Percentiles rank a stretch among this genome's conserved stretches.
Evolutionary conservation across 208 protist genomes (phyloP).

Genomic region (Acanthamoeba royreba): DNA sequence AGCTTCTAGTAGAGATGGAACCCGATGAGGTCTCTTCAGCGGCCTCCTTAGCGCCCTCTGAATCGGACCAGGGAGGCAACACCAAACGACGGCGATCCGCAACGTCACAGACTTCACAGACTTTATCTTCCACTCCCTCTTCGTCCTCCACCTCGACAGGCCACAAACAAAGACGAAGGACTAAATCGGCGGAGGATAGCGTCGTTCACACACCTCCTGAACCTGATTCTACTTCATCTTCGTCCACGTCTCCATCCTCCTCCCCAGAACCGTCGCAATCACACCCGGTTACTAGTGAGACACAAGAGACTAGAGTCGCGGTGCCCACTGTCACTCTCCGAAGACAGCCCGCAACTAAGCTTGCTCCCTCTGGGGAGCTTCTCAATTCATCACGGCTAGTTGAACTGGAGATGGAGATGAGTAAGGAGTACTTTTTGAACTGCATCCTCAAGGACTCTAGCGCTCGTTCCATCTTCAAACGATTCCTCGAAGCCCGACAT

Average conservation of each 20-base stretch:
- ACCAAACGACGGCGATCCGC: background rate
- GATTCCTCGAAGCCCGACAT: background rate
- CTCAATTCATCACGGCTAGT: background rate
- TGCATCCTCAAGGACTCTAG: background rate
- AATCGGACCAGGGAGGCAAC: background rate
- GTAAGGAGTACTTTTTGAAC: constrained; percentile 36
- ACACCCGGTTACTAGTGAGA: too few species aligned
- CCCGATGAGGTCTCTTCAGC: too few species aligned
- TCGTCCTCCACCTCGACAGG: background rate
- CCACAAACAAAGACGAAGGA: too few species aligned
- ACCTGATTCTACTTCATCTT: background rate
- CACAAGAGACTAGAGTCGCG: too few species aligned
- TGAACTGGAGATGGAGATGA: constrained; percentile 17
- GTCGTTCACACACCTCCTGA: too few species aligned
- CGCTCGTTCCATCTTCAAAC: background rate
- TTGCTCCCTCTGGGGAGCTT: background rate
- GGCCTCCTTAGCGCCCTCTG: background rate
- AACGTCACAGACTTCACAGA: background rate
- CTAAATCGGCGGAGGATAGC: too few species aligned
- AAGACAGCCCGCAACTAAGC: background rate
- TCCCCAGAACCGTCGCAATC: too few species aligned
- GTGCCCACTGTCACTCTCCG: background rate
- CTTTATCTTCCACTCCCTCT: background rate
- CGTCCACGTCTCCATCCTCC: background rate
- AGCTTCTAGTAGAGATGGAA: too few species aligned